A percentile compares a stretch with the other conserved stretches of the same genome.
These are phyloP conservation scores for Globisporangium mamillatum DNA, from an alignment of 352 stramenopile species.

Conservation along the genomic window DNA sequence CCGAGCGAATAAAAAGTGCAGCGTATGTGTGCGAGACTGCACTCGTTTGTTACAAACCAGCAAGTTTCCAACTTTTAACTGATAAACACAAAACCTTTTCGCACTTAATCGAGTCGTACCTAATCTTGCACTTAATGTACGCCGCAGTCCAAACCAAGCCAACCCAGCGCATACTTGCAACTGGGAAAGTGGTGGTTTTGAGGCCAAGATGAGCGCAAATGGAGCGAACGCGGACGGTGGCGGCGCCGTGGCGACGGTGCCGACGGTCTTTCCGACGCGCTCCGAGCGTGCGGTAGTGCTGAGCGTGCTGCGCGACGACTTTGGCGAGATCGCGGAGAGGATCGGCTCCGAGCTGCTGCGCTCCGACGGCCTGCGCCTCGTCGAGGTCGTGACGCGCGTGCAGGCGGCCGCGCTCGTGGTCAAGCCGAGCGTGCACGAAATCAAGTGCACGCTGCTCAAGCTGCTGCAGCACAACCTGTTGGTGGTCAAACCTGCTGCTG, in stretches of 20 bases:
- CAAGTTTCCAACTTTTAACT: not conserved
- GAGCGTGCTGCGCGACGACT: slow-evolving; percentile 79
- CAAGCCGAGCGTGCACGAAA: slow-evolving; percentile 58
- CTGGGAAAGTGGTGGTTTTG: not conserved
- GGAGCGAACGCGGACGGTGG: not conserved
- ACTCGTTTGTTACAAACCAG: not conserved
- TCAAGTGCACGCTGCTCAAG: slow-evolving; percentile 84
- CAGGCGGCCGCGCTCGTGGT: slow-evolving; percentile 31
- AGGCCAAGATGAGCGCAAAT: slow-evolving; percentile 11
- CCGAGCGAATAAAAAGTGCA: not conserved
- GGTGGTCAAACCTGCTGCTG: slow-evolving; percentile 42
- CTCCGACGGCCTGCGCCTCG: slow-evolving; percentile 59
- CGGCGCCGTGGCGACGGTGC: not conserved
- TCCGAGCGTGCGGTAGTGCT: slow-evolving; percentile 73
- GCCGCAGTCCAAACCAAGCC: not conserved
- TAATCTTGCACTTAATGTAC: not conserved
- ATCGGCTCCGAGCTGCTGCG: slow-evolving; percentile 61
- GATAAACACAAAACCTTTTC: not conserved
- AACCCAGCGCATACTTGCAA: not conserved
- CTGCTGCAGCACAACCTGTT: slow-evolving; percentile 87
- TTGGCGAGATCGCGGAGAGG: slow-evolving; percentile 65
- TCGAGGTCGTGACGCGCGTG: slow-evolving; percentile 64
- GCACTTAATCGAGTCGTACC: not conserved
- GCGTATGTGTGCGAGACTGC: not conserved
- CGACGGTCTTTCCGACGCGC: slow-evolving; percentile 47